phyloP scores from a whole-genome alignment of 2,329 filamentous ascomycete genomes.

The Calonectria leucothoes region DNA sequence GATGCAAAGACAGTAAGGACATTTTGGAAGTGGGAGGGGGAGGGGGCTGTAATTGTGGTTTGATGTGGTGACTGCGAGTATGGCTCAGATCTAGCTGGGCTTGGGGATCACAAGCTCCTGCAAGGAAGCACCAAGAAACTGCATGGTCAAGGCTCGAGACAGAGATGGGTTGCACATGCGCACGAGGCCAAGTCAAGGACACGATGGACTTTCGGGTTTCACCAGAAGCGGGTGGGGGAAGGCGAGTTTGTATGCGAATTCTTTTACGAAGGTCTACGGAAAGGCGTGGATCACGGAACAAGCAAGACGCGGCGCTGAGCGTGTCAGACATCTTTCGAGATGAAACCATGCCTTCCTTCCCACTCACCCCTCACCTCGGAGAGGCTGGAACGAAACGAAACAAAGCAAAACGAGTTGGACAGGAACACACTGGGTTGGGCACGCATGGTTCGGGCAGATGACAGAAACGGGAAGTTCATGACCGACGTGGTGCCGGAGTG shows the following conservation, averaged over 20 bases:
- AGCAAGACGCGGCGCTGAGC: background rate
- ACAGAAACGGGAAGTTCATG: background rate
- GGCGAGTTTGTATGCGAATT: background rate
- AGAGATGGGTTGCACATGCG: background rate
- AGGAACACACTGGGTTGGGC: background rate
- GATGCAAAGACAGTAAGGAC: background rate
- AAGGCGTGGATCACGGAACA: background rate
- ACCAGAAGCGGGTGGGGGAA: background rate
- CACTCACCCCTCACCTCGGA: background rate
- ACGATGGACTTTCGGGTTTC: slow-evolving; percentile 5
- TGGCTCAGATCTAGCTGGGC: background rate
- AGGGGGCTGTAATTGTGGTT: background rate
- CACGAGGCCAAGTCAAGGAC: background rate
- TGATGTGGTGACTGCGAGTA: background rate
- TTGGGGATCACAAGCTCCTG: background rate
- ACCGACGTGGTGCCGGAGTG: slow-evolving; percentile 3
- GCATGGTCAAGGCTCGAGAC: background rate
- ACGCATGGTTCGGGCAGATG: background rate
- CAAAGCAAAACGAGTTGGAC: slow-evolving; percentile 5
- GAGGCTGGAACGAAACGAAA: slow-evolving; percentile 18
- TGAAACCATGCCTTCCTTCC: background rate
- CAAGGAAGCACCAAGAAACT: background rate
- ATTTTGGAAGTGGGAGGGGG: too few relatives aligned
- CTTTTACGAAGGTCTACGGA: background rate
- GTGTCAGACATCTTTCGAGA: slow-evolving; percentile 7